Evolutionary conservation across 202 grass and related monocot genomes (phyloP), one percentile per base, ranked within the genome.

Genomic region (Carex sylvatica): DNA sequence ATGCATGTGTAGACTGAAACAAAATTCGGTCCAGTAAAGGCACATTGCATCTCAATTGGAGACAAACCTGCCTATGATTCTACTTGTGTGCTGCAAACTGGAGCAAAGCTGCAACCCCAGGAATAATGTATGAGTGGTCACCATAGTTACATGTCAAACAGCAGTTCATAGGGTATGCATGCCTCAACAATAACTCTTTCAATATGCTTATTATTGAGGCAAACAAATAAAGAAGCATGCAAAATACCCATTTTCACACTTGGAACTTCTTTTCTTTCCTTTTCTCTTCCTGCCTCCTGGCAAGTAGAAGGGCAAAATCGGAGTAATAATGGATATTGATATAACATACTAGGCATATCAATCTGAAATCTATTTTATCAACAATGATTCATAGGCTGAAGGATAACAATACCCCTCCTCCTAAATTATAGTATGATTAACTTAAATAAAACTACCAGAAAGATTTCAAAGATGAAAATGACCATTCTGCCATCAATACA

Each of bases 181-280:
- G 28, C 30, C 26, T 67, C 30, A 36, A 36, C 23, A 33, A 28
- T 12, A 65, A 62, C 60, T 26, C 60, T 67, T 35, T 67, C 6
- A 16, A 67, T 18, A 36, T 67, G 14, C 64, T 35, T 67, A 67
- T 16, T 16, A 35, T 36, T 15, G 2, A 67, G 30, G 30, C 64
- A 35, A 67, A 67, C 64, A 36, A 67, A 67, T 67, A 67, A 31
- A 67, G 12, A 67, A 36, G 30, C 64, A 67, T 67, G 64, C 12
- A 8, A 13, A 36, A 9, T 67, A 67, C 64, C 30, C 61, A 30
- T 67, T 67, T 36, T 67, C 13, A 18, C 30, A 67, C 64, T 67
- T 67, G 28, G 24, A 36, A 33, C 64, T 36, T 36, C 6, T 36
- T 67, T 36, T 36, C 28, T 67, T 67, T 67, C 5, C 14, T 35